Evolutionary conservation across 2,329 filamentous ascomycete species (phyloP).

Genomic region (Colletotrichum sp.): DNA sequence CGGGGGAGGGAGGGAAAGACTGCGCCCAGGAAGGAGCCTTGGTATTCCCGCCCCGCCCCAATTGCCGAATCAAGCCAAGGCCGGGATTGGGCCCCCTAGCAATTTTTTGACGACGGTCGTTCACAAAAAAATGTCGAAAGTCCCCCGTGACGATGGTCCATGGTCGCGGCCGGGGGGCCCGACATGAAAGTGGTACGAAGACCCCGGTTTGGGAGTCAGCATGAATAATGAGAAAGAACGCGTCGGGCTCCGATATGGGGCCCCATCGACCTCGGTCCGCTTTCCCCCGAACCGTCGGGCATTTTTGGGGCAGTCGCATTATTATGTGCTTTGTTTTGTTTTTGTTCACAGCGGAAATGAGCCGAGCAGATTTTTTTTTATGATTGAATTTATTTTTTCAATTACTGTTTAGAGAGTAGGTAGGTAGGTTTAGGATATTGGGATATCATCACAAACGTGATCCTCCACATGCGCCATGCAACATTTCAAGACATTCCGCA

Average conservation of each 20-base stretch:
- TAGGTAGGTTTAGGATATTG: background rate
- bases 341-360: background rate
- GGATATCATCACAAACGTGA: background rate
- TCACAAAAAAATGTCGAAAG: background rate
- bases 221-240: background rate
- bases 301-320: too few relatives aligned
- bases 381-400: background rate
- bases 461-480: slow-evolving; percentile 12
- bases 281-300: background rate
- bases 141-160: background rate
- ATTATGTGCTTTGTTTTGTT: background rate
- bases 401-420: background rate
- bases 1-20: background rate
- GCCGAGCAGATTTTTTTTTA: background rate
- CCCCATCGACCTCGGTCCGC: background rate
- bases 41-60: background rate
- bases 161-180: background rate
- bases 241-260: background rate
- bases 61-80: background rate
- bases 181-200: background rate
- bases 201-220: background rate
- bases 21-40: background rate
- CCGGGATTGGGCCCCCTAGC: background rate
- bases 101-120: background rate
- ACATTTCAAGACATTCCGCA: slow-evolving; percentile 15